A percentile compares a stretch with the other conserved stretches of the same genome.
These are phyloP conservation scores for Pythium grandisporangium DNA, from an alignment of 352 stramenopile species.

Conservation along the genomic window DNA sequence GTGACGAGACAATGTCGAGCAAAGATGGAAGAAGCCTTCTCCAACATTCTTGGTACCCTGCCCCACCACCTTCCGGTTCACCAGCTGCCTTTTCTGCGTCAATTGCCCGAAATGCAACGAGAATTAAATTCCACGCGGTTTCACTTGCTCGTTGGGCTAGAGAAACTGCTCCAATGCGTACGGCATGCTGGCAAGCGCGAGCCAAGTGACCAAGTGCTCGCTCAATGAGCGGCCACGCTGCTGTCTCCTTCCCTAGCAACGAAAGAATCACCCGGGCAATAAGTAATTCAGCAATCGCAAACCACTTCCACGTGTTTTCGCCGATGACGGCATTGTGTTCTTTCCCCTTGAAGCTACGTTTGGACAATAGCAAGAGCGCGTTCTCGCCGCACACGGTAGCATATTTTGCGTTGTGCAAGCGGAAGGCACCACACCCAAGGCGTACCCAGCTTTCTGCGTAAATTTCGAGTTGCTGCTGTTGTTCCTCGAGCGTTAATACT, in stretches of 20 bases:
- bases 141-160: slow-evolving; percentile 42
- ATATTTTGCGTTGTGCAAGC: slow-evolving; percentile 30
- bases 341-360: slow-evolving; percentile 6
- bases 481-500: slow-evolving; percentile 26
- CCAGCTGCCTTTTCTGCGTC: slow-evolving; percentile 8
- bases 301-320: slow-evolving; percentile 48
- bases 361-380: slow-evolving; percentile 21
- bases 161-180: slow-evolving; percentile 8
- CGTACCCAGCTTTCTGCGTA: slow-evolving; percentile 68
- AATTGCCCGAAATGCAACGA: slow-evolving; percentile 19
- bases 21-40: slow-evolving; percentile 2
- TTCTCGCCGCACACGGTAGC: slow-evolving; percentile 46
- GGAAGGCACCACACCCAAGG: slow-evolving; percentile 45
- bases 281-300: slow-evolving; percentile 50
- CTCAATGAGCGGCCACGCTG: slow-evolving; percentile 36
- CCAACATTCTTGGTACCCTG: slow-evolving; percentile 2
- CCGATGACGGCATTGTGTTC: too few species aligned
- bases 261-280: slow-evolving; percentile 42
- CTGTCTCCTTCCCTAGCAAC: slow-evolving; percentile 26
- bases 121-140: slow-evolving; percentile 72
- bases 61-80: slow-evolving; percentile 1
- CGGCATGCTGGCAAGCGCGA: slow-evolving; percentile 26
- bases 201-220: slow-evolving; percentile 48
- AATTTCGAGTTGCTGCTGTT: slow-evolving; percentile 49
- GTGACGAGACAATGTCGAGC: slow-evolving; percentile 1